Evolutionary conservation across 257 asterid genomes (phyloP).

Genomic region (Anisodus acutangulus): DNA sequence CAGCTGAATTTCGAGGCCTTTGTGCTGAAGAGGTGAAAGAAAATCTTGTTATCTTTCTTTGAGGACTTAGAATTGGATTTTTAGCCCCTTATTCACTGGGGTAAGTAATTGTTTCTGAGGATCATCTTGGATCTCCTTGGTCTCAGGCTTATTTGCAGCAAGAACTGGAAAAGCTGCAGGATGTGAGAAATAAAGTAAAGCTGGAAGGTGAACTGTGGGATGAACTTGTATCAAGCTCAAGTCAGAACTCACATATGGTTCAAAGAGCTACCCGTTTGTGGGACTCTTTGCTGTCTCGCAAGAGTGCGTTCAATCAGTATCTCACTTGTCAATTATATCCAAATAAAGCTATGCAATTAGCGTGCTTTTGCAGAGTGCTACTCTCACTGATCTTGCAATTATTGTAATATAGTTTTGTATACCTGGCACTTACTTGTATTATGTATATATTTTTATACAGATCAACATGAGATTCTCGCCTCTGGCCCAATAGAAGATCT

Average conservation of each 20-base stretch:
- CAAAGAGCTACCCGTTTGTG: constrained; percentile 96
- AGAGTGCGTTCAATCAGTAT: constrained; percentile 59
- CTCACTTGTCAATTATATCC: constrained; percentile 15
- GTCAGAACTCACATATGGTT: constrained; percentile 98
- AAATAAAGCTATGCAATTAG: constrained; percentile 4
- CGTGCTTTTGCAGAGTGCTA: constrained; percentile 8
- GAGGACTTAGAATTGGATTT: constrained; percentile 6
- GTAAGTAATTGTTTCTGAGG: constrained; percentile 26
- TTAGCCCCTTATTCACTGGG: constrained; percentile 24
- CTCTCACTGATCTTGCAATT: constrained; percentile 2
- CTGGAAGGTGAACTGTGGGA: constrained; percentile 98
- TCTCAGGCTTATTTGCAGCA: constrained; percentile 94
- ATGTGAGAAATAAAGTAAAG: constrained; percentile 91
- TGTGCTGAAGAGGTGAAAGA: constrained; percentile 93
- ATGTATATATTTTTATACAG: constrained; percentile 44
- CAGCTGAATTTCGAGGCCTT: constrained; percentile 96
- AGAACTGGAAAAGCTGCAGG: constrained; percentile 96
- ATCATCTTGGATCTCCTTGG: constrained; percentile 36
- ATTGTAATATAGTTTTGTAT: background rate
- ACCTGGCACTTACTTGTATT: constrained; percentile 2
- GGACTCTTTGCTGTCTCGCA: constrained; percentile 96
- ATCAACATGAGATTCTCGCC: constrained; percentile 95
- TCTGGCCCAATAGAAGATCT: constrained; percentile 99
- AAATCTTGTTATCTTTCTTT: constrained; percentile 16
- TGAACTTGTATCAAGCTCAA: constrained; percentile 97